These are phyloP conservation scores for Ogataea methanolica DNA, from an alignment of 805 yeast genomes.

Conservation along the genomic window DNA sequence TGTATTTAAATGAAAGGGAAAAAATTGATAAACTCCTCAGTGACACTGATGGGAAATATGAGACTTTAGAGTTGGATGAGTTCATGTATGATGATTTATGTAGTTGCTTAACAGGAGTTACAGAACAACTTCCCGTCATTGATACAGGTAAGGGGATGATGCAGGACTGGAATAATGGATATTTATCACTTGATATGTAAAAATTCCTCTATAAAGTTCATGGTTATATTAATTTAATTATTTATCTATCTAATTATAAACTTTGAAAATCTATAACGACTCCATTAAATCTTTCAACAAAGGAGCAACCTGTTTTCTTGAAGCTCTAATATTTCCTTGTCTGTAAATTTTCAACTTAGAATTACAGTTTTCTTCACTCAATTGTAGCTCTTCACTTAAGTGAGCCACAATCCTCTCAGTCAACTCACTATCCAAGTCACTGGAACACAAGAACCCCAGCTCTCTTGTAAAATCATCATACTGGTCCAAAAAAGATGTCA, in stretches of 20 bases:
- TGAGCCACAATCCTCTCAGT: conserved; percentile 10
- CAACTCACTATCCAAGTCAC: conserved; percentile 8
- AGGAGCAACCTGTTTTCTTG: conserved; percentile 88
- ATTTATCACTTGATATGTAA: conserved; percentile 17
- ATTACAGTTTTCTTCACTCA: conserved; percentile 9
- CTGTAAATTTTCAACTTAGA: conserved; percentile 32
- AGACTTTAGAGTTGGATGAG: conserved; percentile 32
- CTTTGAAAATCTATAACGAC: background rate
- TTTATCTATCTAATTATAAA: too few relatives aligned
- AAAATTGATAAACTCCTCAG: conserved; percentile 25
- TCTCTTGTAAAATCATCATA: conserved; percentile 38
- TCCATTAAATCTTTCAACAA: conserved; percentile 23
- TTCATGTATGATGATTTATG: conserved; percentile 31
- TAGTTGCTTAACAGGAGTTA: conserved; percentile 23
- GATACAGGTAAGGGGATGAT: conserved; percentile 3
- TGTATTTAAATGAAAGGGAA: conserved; percentile 33
- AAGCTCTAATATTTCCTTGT: conserved; percentile 50
- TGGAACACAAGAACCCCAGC: conserved; percentile 27
- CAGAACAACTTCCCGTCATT: conserved; percentile 32
- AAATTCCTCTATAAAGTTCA: too few relatives aligned
- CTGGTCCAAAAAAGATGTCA: conserved; percentile 40
- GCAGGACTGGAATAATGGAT: conserved; percentile 29
- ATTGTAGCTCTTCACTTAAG: conserved; percentile 23
- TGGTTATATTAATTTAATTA: too few relatives aligned
- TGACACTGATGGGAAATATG: conserved; percentile 12